Conservation (phyloP, 805 yeast genomes). For the Lachancea kluyveri region DNA sequence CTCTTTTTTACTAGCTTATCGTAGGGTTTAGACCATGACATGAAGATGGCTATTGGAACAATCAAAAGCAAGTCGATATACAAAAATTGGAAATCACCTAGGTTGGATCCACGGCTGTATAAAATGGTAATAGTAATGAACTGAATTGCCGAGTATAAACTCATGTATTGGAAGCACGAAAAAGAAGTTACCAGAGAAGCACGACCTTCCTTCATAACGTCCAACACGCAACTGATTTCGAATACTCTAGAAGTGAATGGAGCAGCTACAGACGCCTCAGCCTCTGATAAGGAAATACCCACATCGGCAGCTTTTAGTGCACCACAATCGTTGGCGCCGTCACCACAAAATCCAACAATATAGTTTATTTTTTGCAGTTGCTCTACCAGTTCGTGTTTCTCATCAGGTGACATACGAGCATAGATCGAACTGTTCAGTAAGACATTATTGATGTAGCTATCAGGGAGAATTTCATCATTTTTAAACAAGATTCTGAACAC, state of each 20-base stretch:
- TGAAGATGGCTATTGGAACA: slow-evolving; percentile 89
- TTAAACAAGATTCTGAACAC: slow-evolving; percentile 72
- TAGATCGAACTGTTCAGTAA: slow-evolving; percentile 70
- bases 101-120: slow-evolving; percentile 81
- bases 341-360: slow-evolving; percentile 97
- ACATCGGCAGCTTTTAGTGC: slow-evolving; percentile 97
- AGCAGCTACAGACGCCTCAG: slow-evolving; percentile 98
- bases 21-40: slow-evolving; percentile 95
- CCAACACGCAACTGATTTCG: slow-evolving; percentile 88
- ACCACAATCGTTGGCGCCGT: slow-evolving; percentile 99
- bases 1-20: slow-evolving; percentile 54
- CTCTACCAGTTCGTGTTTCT: slow-evolving; percentile 91
- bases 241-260: slow-evolving; percentile 90
- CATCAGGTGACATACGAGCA: slow-evolving; percentile 99
- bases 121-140: slow-evolving; percentile 80
- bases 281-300: slow-evolving; percentile 92
- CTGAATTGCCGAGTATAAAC: slow-evolving; percentile 93
- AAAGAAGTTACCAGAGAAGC: slow-evolving; percentile 93
- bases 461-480: slow-evolving; percentile 27
- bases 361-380: slow-evolving; percentile 79
- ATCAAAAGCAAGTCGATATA: slow-evolving; percentile 89
- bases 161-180: slow-evolving; percentile 97
- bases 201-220: slow-evolving; percentile 90
- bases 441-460: slow-evolving; percentile 45
- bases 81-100: slow-evolving; percentile 94